These are phyloP conservation scores for Omphalotus olearius DNA, from an alignment of 1,284 basidiomycete species.

Conservation along the genomic window DNA sequence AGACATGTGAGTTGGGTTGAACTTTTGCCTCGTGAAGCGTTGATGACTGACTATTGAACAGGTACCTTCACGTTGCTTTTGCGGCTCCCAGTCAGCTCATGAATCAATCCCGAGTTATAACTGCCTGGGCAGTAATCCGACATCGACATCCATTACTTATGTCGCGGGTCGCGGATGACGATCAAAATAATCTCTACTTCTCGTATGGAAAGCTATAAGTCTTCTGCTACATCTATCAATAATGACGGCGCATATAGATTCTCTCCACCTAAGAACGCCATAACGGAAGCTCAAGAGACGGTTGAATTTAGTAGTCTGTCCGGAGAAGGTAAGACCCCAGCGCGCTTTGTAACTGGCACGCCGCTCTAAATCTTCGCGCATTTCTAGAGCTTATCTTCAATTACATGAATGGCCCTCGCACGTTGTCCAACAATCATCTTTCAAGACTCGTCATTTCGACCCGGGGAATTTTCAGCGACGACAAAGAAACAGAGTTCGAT, in stretches of 20 bases:
- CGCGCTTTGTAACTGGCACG: background rate
- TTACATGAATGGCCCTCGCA: constrained; percentile 45
- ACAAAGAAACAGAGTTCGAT: constrained; percentile 25
- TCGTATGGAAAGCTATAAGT: constrained; percentile 22
- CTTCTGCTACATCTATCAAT: background rate
- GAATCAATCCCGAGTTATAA: constrained; percentile 26
- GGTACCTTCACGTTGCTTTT: constrained; percentile 41
- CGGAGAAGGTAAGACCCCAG: constrained; percentile 23
- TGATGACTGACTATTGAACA: constrained; percentile 9
- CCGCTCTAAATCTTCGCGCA: background rate
- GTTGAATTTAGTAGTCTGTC: constrained; percentile 24
- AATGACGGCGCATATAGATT: background rate
- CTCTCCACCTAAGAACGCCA: constrained; percentile 16
- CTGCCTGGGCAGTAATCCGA: constrained; percentile 41
- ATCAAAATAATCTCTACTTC: constrained; percentile 24
- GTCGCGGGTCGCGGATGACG: constrained; percentile 24
- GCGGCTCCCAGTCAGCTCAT: constrained; percentile 26
- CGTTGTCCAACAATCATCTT: constrained; percentile 42
- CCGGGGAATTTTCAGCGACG: background rate
- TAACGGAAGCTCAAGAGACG: constrained; percentile 24
- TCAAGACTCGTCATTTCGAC: constrained; percentile 43
- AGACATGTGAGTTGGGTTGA: constrained; percentile 25
- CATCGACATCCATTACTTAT: constrained; percentile 41
- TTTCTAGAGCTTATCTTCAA: constrained; percentile 31
- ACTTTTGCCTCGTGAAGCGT: background rate